Evolutionary conservation across 495 filamentous ascomycete genomes (phyloP).

Genomic region (Aspergillus saccharolyticus): DNA sequence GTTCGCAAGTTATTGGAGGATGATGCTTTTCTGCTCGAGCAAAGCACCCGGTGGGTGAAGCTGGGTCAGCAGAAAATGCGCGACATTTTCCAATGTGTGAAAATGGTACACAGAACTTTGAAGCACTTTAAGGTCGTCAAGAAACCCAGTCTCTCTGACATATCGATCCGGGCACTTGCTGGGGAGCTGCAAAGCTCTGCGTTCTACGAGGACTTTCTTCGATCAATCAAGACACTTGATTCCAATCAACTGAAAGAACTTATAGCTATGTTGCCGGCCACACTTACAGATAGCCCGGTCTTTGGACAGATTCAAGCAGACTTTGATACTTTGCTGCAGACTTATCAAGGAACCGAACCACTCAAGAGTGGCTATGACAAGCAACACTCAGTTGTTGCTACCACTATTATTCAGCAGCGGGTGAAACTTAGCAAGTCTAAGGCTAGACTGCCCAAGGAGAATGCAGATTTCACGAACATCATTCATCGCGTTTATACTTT

Average conservation of each 20-base stretch:
- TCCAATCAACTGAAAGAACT: conserved; percentile 35
- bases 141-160: conserved; percentile 40
- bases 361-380: conserved; percentile 74
- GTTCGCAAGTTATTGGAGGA: conserved; percentile 49
- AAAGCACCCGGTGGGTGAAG: conserved; percentile 28
- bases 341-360: conserved; percentile 37
- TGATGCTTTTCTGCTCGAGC: conserved; percentile 40
- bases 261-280: conserved; percentile 13
- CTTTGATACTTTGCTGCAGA: conserved; percentile 31
- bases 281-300: conserved; percentile 13
- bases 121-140: conserved; percentile 35
- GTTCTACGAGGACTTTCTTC: conserved; percentile 50
- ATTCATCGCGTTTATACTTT: conserved; percentile 58
- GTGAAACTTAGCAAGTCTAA: conserved; percentile 81
- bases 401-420: conserved; percentile 82
- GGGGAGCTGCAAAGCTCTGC: conserved; percentile 52
- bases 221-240: conserved; percentile 45
- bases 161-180: conserved; percentile 53
- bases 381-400: conserved; percentile 65
- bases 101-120: conserved; percentile 41
- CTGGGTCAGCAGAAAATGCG: conserved; percentile 39
- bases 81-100: conserved; percentile 42
- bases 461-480: conserved; percentile 69
- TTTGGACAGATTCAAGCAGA: conserved; percentile 23
- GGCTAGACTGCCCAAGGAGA: conserved; percentile 65